These are phyloP conservation scores for Waltiozyma sp. DNA, from an alignment of 1,139 yeast species.

Conservation along the genomic window DNA sequence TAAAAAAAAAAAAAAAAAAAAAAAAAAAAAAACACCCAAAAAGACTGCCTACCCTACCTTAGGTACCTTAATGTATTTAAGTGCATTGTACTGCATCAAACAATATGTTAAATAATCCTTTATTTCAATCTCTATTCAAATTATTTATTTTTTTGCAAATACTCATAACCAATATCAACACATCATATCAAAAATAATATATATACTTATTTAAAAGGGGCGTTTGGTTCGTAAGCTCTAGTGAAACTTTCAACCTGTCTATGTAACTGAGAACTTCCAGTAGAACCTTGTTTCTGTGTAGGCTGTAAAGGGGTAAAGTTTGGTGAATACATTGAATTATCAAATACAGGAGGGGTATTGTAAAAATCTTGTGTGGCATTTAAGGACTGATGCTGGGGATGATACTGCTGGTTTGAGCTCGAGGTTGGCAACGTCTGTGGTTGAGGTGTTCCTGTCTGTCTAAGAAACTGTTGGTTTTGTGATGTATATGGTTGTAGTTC, in stretches of 20 bases:
- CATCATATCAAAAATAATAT: too few relatives aligned
- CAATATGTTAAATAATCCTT: too few relatives aligned
- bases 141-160: too few relatives aligned
- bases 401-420: slow-evolving; percentile 2
- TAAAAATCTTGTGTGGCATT: neutral
- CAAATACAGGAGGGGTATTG: neutral
- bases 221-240: neutral
- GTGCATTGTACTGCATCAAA: too few relatives aligned
- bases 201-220: neutral
- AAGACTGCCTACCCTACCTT: too few relatives aligned
- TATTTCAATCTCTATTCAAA: too few relatives aligned
- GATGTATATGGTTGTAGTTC: neutral
- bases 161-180: too few relatives aligned
- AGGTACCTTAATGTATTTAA: too few relatives aligned
- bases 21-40: too few relatives aligned
- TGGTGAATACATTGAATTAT: neutral
- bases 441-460: slow-evolving; percentile 5
- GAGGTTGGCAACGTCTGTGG: slow-evolving; percentile 4
- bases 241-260: neutral
- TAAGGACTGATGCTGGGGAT: neutral
- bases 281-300: neutral
- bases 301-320: neutral
- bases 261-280: neutral
- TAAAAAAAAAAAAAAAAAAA: too few relatives aligned
- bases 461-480: neutral